Evolutionary conservation across 2,329 filamentous ascomycete species (phyloP), one percentile per base, ranked within the genome.

Genomic region (Trichocomaceae sp.): DNA sequence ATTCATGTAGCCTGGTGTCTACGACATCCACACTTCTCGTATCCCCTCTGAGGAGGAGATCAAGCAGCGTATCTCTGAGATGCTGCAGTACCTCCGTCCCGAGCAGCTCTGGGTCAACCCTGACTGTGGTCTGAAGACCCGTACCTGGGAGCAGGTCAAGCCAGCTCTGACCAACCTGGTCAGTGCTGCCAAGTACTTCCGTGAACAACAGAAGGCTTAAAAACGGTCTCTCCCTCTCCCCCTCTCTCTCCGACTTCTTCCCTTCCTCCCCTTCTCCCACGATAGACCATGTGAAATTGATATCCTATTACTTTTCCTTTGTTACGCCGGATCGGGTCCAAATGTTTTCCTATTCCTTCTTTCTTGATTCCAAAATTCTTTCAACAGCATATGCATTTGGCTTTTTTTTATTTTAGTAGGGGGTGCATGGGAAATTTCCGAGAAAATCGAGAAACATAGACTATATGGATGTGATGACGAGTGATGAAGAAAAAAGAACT

Each of bases 101-200:
- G 90, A 96, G 71, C 93, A 99, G 84, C 89, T 99, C 74, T 99
- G 93, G 93, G 89, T 97, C 79, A 92, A 99, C 83, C 93, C 93
- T 65, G 93, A 99, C 81, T 99, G 93, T 72, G 93, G 93, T 81
- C 85, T 99, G 58, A 99, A 99, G 90, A 99, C 93, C 66, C 88
- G 93, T 68, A 88, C 95, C 81, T 97, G 93, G 92, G 84, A 87
- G 76, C 92, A 99, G 85, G 96, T 91, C 76, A 97, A 96, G 87
- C 90, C 90, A 71, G 89, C 92, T 57, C 80, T 99, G 71, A 79
- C 79, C 79, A 96, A 96, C 86, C 87, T 99, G 90, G 92, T 99
- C 77, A 91, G 92, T 74, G 93, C 93, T 57, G 92, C 93, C 81
- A 96, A 96, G 84, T 86, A 79, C 82, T 97, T 85, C 90, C 92